phyloP scores from a whole-genome alignment of 2,329 filamentous ascomycete species.

The Colletotrichum sp. region DNA sequence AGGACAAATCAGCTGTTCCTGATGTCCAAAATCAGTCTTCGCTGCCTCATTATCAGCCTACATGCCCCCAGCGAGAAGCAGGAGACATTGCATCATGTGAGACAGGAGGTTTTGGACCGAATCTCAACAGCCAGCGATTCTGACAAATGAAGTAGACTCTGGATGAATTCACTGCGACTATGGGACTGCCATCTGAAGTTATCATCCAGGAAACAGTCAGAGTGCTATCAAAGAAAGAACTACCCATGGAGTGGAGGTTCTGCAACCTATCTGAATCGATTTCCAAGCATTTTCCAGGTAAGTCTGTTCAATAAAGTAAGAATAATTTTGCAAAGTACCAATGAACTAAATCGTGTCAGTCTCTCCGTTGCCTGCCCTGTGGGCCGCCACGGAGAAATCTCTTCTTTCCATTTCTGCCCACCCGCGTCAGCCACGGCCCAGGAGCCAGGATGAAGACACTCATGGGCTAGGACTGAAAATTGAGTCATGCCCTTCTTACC shows the following conservation, averaged over 20 bases:
- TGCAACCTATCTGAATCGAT: not conserved
- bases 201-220: not conserved
- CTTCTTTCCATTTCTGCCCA: not conserved
- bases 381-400: not conserved
- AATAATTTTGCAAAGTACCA: not conserved
- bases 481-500: not conserved
- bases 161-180: not conserved
- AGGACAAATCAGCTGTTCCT: not conserved
- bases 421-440: not conserved
- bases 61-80: not conserved
- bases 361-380: not conserved
- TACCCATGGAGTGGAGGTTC: not conserved
- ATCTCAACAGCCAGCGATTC: not conserved
- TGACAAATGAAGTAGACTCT: not conserved
- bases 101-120: fast-evolving
- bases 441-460: not conserved
- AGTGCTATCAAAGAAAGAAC: not conserved
- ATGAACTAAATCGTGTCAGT: not conserved
- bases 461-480: not conserved
- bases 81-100: not conserved
- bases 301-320: not conserved
- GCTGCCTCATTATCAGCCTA: not conserved
- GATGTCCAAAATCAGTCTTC: not conserved
- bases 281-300: not conserved
- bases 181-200: not conserved